Base-by-base conservation (phyloP, 768 basidiomycete genomes). In the Auricularia heimuer region DNA sequence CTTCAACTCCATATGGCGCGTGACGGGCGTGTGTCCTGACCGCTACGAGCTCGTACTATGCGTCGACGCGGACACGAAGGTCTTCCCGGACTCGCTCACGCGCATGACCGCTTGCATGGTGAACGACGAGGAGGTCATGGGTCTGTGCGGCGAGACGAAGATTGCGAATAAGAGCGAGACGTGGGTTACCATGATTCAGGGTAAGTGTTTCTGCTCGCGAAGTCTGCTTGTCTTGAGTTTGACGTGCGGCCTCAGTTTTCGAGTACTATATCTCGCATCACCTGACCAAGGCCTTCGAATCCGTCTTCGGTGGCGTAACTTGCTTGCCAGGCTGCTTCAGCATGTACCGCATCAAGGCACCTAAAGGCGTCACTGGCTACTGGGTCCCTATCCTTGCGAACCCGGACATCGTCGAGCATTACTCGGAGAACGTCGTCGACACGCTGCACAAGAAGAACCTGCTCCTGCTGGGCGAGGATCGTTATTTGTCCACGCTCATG, bases 181-280 rank as follows among this genome's bases (percentile, higher is more conserved):
- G 11, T 98, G 96, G 80, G 95, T 98, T 54, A 98, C 96, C 16
- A 98, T 99, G 97, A 98, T 99, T 77, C 97, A 99, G 83, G 95
- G 96, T 95, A 64, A 21, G 33, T 42, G 7, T 10, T 18, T 24
- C 21, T 61, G 37, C 39, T 7, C 39, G 12, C 39, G 60, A 35
- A 56, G 54, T 12, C 45, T 58, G 68, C 6, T 62, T 45, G 11
- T 33, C 10, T 29, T 29, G 29, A 29, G 29, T 29, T 29, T 29
- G 29, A 7, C 63, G 54, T 62, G 64, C 24, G 14, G 21, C 65
- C 65, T 16, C 69, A 98, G 97, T 98, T 64, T 99, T 99, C 75
- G 96, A 99, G 77, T 99, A 99, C 76, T 99, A 98, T 81, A 97
- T 98, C 77, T 98, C 97, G 8, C 97, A 99, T 74, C 96, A 98